Conservation (phyloP, 768 basidiomycete genomes). For the Glaciozyma martinii region DNA sequence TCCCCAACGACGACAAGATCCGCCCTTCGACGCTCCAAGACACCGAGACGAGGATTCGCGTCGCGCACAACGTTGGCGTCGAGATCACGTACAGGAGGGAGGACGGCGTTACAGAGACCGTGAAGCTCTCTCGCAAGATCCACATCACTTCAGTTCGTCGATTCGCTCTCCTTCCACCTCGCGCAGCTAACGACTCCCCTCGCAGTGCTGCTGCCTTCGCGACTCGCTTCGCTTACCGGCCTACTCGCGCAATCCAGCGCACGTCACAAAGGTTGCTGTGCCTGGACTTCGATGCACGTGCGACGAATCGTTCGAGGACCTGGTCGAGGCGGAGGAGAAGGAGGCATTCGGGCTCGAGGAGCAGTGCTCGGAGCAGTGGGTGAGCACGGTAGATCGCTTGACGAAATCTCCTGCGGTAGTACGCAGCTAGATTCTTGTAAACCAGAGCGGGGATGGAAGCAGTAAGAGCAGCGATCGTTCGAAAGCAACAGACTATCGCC, state of each 20-base stretch:
- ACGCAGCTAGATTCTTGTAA: too few relatives aligned
- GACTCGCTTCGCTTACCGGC: constrained; percentile 19
- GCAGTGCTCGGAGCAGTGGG: too few relatives aligned
- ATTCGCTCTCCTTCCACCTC: neutral
- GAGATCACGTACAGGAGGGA: constrained; percentile 12
- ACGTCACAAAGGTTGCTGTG: too few relatives aligned
- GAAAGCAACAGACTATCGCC: too few relatives aligned
- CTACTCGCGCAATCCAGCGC: constrained; percentile 3
- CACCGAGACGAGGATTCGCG: constrained; percentile 6
- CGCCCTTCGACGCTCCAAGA: constrained; percentile 19
- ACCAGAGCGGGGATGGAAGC: too few relatives aligned
- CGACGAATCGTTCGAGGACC: neutral
- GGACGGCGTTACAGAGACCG: neutral
- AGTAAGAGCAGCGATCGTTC: too few relatives aligned
- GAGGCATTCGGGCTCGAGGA: neutral
- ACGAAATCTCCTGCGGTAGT: neutral
- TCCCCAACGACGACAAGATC: constrained; percentile 20
- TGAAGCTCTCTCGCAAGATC: constrained; percentile 11
- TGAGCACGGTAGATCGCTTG: neutral
- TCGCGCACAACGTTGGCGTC: constrained; percentile 8
- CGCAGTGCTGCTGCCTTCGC: constrained; percentile 22
- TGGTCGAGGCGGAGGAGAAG: neutral
- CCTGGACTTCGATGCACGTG: neutral
- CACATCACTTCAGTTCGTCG: constrained; percentile 19
- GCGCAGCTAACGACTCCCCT: too few relatives aligned